Evolutionary conservation across 305 asterid genomes (phyloP).

Genomic region (Petunia hybrid): DNA sequence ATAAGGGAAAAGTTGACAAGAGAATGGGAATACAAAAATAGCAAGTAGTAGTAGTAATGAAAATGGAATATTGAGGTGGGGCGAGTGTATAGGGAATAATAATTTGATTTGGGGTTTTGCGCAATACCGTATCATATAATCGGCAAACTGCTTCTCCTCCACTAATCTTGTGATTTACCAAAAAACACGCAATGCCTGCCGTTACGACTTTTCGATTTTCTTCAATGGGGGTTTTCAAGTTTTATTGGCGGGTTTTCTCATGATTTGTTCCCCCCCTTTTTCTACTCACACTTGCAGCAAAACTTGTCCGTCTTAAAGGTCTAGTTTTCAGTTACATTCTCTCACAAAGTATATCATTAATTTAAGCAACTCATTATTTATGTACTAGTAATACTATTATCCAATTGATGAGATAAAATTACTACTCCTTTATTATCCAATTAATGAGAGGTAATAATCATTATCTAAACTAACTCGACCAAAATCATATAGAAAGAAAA

Average conservation of each 20-base stretch:
- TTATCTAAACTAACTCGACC: no score
- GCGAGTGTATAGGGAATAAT: slow-evolving; percentile 11
- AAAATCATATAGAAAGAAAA: no score
- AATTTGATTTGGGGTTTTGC: neutral
- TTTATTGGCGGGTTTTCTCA: neutral
- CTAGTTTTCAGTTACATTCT: neutral
- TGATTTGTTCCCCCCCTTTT: no score
- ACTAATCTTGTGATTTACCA: neutral
- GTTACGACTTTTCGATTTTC: no score
- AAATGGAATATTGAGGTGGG: neutral
- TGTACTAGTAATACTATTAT: no score
- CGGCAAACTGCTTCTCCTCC: neutral
- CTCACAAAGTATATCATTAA: neutral
- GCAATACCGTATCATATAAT: slow-evolving; percentile 1
- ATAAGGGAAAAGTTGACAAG: neutral
- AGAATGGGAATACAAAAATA: slow-evolving; percentile 13
- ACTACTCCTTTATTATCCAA: no score
- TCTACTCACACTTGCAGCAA: neutral
- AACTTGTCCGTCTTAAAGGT: neutral
- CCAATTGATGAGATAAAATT: no score
- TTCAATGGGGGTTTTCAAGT: neutral
- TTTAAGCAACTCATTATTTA: no score
- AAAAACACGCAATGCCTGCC: no score
- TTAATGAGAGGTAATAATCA: no score
- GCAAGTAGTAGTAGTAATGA: no score